phyloP scores from a whole-genome alignment of 805 yeast species.

The Schwanniomyces pseudopolymorphus region DNA sequence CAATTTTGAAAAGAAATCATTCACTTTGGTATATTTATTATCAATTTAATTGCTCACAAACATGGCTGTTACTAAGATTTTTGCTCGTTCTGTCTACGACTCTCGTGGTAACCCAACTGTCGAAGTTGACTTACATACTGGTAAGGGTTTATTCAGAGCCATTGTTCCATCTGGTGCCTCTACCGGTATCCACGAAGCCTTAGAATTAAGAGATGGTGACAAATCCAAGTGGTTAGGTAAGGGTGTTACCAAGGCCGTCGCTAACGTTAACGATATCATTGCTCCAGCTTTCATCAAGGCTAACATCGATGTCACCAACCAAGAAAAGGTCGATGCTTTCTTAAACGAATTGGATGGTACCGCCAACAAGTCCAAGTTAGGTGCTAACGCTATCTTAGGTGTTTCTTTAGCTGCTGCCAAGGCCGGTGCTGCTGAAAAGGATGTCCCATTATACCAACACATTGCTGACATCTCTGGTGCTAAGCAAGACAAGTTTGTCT shows the following conservation, averaged over 20 bases:
- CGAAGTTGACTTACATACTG: constrained; percentile 95
- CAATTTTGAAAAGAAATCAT: background rate
- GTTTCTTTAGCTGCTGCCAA: constrained; percentile 96
- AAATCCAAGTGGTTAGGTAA: constrained; percentile 97
- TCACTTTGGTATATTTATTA: constrained; percentile 1
- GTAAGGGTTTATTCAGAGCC: constrained; percentile 90
- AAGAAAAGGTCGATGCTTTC: constrained; percentile 83
- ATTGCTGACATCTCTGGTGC: constrained; percentile 74
- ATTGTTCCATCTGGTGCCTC: constrained; percentile 99
- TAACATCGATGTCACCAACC: constrained; percentile 81
- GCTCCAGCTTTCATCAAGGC: constrained; percentile 91
- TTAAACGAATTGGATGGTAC: constrained; percentile 90
- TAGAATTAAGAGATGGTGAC: constrained; percentile 98
- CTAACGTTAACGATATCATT: constrained; percentile 90
- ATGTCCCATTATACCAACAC: constrained; percentile 91
- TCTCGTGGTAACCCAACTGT: constrained; percentile 99
- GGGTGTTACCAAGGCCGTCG: constrained; percentile 97
- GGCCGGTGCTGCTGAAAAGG: constrained; percentile 97
- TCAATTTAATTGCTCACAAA: constrained; percentile 7
- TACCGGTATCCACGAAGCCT: constrained; percentile 98
- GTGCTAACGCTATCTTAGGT: constrained; percentile 98
- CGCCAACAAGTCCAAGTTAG: constrained; percentile 93
- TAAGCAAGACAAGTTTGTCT: constrained; percentile 79
- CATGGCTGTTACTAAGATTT: constrained; percentile 86
- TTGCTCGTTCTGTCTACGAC: constrained; percentile 97